These are phyloP conservation scores for Pseudonitzschia multistriata DNA, from an alignment of 108 stramenopile genomes.

Conservation along the genomic window DNA sequence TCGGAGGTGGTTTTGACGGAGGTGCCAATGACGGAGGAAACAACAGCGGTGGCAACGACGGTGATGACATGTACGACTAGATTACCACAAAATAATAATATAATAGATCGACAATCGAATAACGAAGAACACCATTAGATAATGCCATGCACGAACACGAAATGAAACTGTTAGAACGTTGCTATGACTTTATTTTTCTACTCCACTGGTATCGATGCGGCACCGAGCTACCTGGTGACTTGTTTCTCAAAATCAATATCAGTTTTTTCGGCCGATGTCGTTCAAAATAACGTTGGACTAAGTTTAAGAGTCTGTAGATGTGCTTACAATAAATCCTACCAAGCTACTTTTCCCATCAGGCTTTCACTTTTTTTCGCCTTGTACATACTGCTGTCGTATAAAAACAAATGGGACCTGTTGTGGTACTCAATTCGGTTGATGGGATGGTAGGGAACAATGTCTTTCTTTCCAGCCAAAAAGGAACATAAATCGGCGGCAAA, in stretches of 20 bases:
- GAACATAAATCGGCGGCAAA: slow-evolving; percentile 67
- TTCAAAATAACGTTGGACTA: too few relatives aligned
- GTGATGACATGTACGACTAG: slow-evolving; percentile 87
- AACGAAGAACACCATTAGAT: background rate
- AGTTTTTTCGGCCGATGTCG: too few relatives aligned
- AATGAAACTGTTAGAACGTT: too few relatives aligned
- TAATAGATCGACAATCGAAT: background rate
- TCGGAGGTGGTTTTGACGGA: slow-evolving; percentile 50
- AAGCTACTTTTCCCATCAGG: slow-evolving; percentile 23
- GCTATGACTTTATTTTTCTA: too few relatives aligned
- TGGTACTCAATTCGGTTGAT: slow-evolving; percentile 54
- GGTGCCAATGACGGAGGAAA: slow-evolving; percentile 45
- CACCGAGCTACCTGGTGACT: background rate
- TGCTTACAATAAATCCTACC: too few relatives aligned
- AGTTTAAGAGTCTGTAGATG: too few relatives aligned
- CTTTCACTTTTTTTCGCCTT: slow-evolving; percentile 15
- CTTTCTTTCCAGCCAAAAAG: slow-evolving; percentile 64
- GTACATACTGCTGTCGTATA: slow-evolving; percentile 58
- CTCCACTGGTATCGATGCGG: too few relatives aligned
- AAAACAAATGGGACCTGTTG: slow-evolving; percentile 54
- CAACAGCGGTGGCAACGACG: slow-evolving; percentile 45
- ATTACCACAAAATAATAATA: slow-evolving; percentile 10
- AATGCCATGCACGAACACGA: too few relatives aligned
- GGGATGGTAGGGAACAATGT: slow-evolving; percentile 60
- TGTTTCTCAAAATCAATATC: too few relatives aligned